A percentile compares a stretch with the other conserved stretches of the same genome.
These are phyloP conservation scores for Wickerhamiella domercqiae DNA, from an alignment of 805 yeast genomes.

Conservation along the genomic window DNA sequence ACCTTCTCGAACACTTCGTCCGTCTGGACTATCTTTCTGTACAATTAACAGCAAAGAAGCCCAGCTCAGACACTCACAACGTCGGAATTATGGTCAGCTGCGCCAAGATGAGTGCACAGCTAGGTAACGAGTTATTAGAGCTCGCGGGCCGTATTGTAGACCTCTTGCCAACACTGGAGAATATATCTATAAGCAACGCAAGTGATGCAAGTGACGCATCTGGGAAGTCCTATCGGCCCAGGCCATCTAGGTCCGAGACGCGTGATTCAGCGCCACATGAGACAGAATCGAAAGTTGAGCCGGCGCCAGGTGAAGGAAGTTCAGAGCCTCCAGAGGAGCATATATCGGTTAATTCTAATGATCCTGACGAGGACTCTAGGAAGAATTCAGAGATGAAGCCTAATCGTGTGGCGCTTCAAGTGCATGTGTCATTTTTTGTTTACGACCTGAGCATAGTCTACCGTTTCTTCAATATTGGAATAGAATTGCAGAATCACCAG, in stretches of 20 bases:
- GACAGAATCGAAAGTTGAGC: neutral
- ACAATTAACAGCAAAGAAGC: slow-evolving; percentile 7
- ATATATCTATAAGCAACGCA: neutral
- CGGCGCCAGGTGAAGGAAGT: neutral
- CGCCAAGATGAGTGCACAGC: slow-evolving; percentile 13
- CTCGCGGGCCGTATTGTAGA: neutral
- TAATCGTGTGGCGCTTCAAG: slow-evolving; percentile 7
- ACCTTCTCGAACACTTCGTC: slow-evolving; percentile 10
- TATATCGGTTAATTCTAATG: too few relatives aligned
- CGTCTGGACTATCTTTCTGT: slow-evolving; percentile 6
- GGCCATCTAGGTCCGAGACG: too few relatives aligned
- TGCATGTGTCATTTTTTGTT: slow-evolving; percentile 10
- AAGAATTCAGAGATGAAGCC: too few relatives aligned
- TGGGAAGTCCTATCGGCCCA: too few relatives aligned
- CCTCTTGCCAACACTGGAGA: neutral
- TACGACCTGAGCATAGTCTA: slow-evolving; percentile 12
- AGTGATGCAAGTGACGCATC: too few relatives aligned
- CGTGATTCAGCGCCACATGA: too few relatives aligned
- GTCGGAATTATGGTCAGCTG: slow-evolving; percentile 14
- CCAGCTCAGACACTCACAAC: slow-evolving; percentile 10
- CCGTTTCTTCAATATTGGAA: slow-evolving; percentile 8
- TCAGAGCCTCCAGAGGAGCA: neutral
- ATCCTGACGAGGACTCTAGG: too few relatives aligned
- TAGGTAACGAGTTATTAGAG: slow-evolving; percentile 14
- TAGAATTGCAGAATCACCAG: slow-evolving; percentile 17